Evolutionary conservation across 306 rosid genomes (phyloP), one percentile per base, ranked within the genome.

Genomic region (Cucumis hystrix): DNA sequence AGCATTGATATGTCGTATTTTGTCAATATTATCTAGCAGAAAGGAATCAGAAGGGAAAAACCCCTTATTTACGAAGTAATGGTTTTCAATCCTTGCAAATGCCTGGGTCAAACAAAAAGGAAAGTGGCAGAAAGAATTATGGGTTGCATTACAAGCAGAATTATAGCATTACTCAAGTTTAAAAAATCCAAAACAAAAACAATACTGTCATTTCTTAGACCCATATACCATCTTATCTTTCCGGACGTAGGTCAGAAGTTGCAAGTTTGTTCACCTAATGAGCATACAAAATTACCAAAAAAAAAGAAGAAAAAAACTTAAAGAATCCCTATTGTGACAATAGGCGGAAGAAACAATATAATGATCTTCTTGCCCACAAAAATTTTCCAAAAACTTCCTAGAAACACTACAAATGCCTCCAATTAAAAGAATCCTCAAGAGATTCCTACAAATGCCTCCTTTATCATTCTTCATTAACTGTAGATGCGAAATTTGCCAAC

Each of bases 11-110:
- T 94, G 97, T 78, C 95, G 79, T 79, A 91, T 92, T 80, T 92
- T 94, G 80, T 92, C 97, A 57, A 94, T 71, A 28, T 81, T 84
- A 70, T 94, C 97, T 78, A 94, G 83, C 80, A 94, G 88, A 92
- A 56, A 90, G 17, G 96, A 88, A 83, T 94, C 97, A 7, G 95
- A 79, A 74, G 97, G 79, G 77, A 94, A 90, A 91, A 94, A 94
- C 60, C 96, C 98, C 87, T 51, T 86, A 82, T 94, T 92, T 78
- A 81, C 82, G 58, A 94, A 92, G 80, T 94, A 94, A 87, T 94
- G 96, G 85, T 94, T 94, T 88, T 94, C 97, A 18, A 94, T 94
- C 93, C 96, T 90, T 30, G 98, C 97, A 79, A 94, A 94, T 76
- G 98, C 98, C 98, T 94, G 83, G 69, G 79, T n/a, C 79, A 64